Base-by-base conservation (phyloP, 768 basidiomycete species). In the Trametes villosa region DNA sequence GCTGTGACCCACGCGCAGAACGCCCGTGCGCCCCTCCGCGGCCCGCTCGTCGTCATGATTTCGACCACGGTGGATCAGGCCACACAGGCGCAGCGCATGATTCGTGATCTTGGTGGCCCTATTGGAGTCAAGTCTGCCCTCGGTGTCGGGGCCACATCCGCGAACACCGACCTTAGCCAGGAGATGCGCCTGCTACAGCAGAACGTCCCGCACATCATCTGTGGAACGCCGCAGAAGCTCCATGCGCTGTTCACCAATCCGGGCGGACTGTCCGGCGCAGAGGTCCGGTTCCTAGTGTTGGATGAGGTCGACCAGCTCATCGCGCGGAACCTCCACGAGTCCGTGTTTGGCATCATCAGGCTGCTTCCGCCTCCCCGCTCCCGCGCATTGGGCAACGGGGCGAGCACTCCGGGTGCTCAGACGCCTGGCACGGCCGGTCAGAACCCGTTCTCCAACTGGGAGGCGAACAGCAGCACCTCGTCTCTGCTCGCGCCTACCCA, bases 41-140 rank as follows among this genome's bases (percentile, higher is more conserved):
- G 96, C 3, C 93, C 94, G 36, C 74, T 93, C 34, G 94, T 92
- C 17, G 86, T 98, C 67, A 92, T 99, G 83, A 84, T 98, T 42
- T 98, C 96, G 20, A 98, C 97, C 0, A 99, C 96, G 0, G 96
- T 98, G 24, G 97, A 99, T 76, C 97, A 98, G 74, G 96, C 97
- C 7, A 96, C 94, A 2, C 97, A 98, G 75, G 96, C 96, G 27
- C 93, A 94, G 67, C 87, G 92, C 29, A 94, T 95, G 90, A 92
- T 93, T 68, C 87, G 96, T 44, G 96, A 97, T 72, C 79, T 99
- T 26, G 97, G 97, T 27, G 89, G 92, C 1, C 88, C 92, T 11
- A 94, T 98, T 66, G 96, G 96, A 13, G 87, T 99, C 54, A 85
- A 92, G 51, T 94, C 92, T 60, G 92, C 92, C 15, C 81, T 98